These are phyloP conservation scores for Obba rivulosa DNA, from an alignment of 768 basidiomycete species.

Conservation along the genomic window DNA sequence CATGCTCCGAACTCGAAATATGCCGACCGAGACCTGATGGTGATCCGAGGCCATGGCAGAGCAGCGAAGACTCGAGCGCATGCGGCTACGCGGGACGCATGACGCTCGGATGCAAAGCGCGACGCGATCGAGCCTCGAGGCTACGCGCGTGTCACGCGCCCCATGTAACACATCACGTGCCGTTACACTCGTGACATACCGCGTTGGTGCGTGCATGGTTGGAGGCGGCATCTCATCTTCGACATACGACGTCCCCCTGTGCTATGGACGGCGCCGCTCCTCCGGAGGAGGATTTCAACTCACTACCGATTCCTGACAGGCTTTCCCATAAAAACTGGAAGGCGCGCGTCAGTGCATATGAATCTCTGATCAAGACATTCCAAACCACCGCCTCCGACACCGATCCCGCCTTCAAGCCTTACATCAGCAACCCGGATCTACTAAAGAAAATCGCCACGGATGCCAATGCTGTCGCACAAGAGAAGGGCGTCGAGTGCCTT, in stretches of 20 bases:
- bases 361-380: conserved; percentile 81
- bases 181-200: neutral
- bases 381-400: conserved; percentile 86
- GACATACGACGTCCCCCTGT: conserved; percentile 1
- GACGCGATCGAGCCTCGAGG: no score
- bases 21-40: no score
- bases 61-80: no score
- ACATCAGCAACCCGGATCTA: conserved; percentile 67
- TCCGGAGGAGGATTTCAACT: conserved; percentile 89
- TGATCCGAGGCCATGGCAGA: no score
- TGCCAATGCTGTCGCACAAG: conserved; percentile 94
- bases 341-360: conserved; percentile 91
- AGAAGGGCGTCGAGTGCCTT: conserved; percentile 92
- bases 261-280: conserved; percentile 88
- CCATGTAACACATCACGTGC: neutral
- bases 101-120: no score
- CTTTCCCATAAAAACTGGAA: conserved; percentile 99
- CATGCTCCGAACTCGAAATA: no score
- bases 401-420: conserved; percentile 92
- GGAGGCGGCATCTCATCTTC: neutral
- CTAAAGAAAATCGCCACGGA: conserved; percentile 88
- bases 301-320: conserved; percentile 71
- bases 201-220: neutral
- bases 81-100: no score
- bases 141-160: no score